These are phyloP conservation scores for Linnemannia schmuckeri DNA, from an alignment of 192 early-diverging fungal genomes.

Conservation along the genomic window DNA sequence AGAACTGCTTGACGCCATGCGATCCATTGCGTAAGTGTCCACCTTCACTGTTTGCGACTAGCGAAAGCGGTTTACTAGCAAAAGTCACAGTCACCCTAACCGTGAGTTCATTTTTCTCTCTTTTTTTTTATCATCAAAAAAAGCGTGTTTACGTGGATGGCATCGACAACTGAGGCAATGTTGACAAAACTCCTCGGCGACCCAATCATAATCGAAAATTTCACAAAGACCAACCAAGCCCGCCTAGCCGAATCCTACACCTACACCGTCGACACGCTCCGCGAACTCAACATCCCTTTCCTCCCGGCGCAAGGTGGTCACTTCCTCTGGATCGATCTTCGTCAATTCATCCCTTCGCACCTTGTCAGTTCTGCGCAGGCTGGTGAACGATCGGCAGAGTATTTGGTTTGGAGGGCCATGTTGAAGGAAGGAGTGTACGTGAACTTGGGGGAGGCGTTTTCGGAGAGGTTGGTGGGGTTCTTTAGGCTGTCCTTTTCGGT, in stretches of 20 bases:
- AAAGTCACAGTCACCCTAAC: background rate
- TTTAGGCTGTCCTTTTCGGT: conserved; percentile 77
- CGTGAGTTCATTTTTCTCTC: background rate
- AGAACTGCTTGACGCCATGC: conserved; percentile 53
- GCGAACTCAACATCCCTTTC: conserved; percentile 63
- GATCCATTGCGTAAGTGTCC: conserved; percentile 56
- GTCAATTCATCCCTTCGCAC: conserved; percentile 34
- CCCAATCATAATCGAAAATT: conserved; percentile 66
- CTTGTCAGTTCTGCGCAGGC: conserved; percentile 2
- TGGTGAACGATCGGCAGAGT: conserved; percentile 60
- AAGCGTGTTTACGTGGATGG: conserved; percentile 73
- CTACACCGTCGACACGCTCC: conserved; percentile 55
- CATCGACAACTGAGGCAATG: conserved; percentile 70
- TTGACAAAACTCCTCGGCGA: conserved; percentile 69
- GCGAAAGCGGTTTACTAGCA: background rate
- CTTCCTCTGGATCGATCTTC: conserved; percentile 79
- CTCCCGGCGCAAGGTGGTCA: conserved; percentile 76
- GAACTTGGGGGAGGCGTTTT: conserved; percentile 77
- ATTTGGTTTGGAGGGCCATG: conserved; percentile 62
- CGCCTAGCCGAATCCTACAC: conserved; percentile 68
- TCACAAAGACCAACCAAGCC: conserved; percentile 70
- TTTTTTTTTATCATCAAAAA: background rate
- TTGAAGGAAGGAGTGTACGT: conserved; percentile 74
- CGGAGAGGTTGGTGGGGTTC: conserved; percentile 67
- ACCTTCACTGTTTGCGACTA: background rate